These are phyloP conservation scores for Boletus sp. DNA, from an alignment of 768 basidiomycete genomes.

Conservation along the genomic window DNA sequence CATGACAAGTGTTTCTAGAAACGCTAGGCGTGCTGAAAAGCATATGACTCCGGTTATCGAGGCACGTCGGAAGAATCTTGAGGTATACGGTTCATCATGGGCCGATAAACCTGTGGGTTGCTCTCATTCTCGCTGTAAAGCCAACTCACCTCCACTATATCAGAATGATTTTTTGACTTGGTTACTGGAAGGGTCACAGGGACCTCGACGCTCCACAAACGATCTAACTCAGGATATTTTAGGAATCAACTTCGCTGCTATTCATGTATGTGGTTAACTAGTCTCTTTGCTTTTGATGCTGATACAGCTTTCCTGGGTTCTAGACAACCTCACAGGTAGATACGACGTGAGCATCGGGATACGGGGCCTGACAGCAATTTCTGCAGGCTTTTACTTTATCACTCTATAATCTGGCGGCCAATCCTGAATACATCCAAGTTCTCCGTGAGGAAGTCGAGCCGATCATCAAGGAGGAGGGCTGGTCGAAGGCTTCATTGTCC, in stretches of 20 bases:
- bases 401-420: too few relatives aligned
- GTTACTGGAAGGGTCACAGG: constrained; percentile 28
- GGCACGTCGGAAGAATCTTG: neutral
- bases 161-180: constrained; percentile 37
- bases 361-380: too few relatives aligned
- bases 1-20: constrained; percentile 2
- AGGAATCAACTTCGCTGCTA: constrained; percentile 21
- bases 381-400: too few relatives aligned
- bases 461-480: too few relatives aligned
- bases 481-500: too few relatives aligned
- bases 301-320: too few relatives aligned
- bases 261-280: constrained; percentile 12
- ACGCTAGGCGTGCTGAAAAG: constrained; percentile 5
- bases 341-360: neutral
- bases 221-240: constrained; percentile 23
- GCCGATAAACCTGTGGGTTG: constrained; percentile 5
- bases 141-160: neutral
- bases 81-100: neutral
- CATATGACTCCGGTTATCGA: constrained; percentile 29
- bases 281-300: neutral
- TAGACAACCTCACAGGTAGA: constrained; percentile 15
- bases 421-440: too few relatives aligned
- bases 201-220: constrained; percentile 8
- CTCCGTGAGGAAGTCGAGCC: too few relatives aligned
- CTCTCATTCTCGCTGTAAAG: neutral